Percentiles rank a stretch among this genome's conserved stretches.
Conservation (phyloP, 1,284 basidiomycete species). For the Rhizoctonia solani region DNA sequence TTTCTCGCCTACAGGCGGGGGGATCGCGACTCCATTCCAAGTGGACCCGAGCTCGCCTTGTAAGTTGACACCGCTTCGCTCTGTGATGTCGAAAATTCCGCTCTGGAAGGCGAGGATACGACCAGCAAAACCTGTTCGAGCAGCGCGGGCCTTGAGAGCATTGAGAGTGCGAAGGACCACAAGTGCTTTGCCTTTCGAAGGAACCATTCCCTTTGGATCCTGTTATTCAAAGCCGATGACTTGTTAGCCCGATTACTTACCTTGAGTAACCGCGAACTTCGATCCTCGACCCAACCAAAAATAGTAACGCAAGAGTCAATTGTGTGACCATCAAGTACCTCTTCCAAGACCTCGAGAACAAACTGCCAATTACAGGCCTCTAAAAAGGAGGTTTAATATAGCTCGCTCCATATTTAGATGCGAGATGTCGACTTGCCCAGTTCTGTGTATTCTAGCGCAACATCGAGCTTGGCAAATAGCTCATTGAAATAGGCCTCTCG, state of each 20-base stretch:
- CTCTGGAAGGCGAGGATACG: constrained; percentile 85
- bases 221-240: not conserved
- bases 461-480: constrained; percentile 66
- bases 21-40: constrained; percentile 65
- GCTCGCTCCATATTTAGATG: constrained; percentile 50
- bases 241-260: constrained; percentile 36
- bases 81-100: constrained; percentile 82
- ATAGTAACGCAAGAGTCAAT: constrained; percentile 79
- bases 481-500: constrained; percentile 61
- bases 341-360: constrained; percentile 56
- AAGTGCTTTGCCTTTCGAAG: constrained; percentile 84
- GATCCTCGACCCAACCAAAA: constrained; percentile 81
- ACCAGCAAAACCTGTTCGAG: constrained; percentile 87
- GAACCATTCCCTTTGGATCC: constrained; percentile 64
- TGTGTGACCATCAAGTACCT: constrained; percentile 79
- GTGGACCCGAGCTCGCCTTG: constrained; percentile 80
- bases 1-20: constrained; percentile 38
- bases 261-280: constrained; percentile 65
- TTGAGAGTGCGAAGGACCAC: constrained; percentile 82
- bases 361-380: constrained; percentile 37
- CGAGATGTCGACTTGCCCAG: constrained; percentile 56
- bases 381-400: constrained; percentile 61
- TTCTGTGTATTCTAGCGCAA: constrained; percentile 72
- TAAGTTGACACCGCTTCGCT: constrained; percentile 88
- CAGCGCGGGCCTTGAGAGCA: constrained; percentile 80